These are phyloP conservation scores for Lachancea quebecensis DNA, from an alignment of 805 yeast species.

Conservation along the genomic window DNA sequence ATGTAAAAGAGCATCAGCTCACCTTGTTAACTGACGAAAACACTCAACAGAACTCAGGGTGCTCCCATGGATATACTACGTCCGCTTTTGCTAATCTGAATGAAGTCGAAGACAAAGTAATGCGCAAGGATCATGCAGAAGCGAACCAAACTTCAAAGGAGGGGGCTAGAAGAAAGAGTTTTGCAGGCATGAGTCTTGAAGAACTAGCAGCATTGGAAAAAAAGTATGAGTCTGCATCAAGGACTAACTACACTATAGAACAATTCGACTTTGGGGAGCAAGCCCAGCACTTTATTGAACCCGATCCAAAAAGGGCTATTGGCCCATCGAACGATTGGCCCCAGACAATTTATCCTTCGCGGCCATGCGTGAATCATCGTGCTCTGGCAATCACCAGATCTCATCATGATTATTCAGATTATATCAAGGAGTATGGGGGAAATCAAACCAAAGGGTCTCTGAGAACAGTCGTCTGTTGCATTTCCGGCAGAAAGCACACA, in stretches of 20 bases:
- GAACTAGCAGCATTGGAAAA: slow-evolving; percentile 28
- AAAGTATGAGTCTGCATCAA: slow-evolving; percentile 21
- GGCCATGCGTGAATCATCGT: slow-evolving; percentile 26
- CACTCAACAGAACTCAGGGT: slow-evolving; percentile 29
- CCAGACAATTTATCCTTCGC: slow-evolving; percentile 28
- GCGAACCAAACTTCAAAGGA: no score
- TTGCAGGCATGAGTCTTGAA: slow-evolving; percentile 29
- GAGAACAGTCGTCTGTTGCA: slow-evolving; percentile 51
- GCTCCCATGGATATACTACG: slow-evolving; percentile 26
- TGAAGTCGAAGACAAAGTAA: slow-evolving; percentile 29
- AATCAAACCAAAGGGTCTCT: slow-evolving; percentile 9
- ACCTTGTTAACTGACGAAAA: slow-evolving; percentile 19
- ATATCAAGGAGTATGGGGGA: slow-evolving; percentile 10
- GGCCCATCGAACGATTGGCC: slow-evolving; percentile 16
- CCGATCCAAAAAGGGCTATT: slow-evolving; percentile 6
- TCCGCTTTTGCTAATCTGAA: slow-evolving; percentile 28
- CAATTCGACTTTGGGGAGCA: slow-evolving; percentile 29
- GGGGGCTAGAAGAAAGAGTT: slow-evolving; percentile 10
- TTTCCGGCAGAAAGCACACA: slow-evolving; percentile 60
- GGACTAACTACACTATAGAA: slow-evolving; percentile 19
- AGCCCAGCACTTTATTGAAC: slow-evolving; percentile 16
- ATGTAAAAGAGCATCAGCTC: slow-evolving; percentile 16
- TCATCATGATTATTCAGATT: slow-evolving; percentile 15
- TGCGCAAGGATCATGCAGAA: slow-evolving; percentile 3
- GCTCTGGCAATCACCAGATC: slow-evolving; percentile 25